phyloP scores from a whole-genome alignment of 306 rosid species.

The Cicer pinnatifidum region DNA sequence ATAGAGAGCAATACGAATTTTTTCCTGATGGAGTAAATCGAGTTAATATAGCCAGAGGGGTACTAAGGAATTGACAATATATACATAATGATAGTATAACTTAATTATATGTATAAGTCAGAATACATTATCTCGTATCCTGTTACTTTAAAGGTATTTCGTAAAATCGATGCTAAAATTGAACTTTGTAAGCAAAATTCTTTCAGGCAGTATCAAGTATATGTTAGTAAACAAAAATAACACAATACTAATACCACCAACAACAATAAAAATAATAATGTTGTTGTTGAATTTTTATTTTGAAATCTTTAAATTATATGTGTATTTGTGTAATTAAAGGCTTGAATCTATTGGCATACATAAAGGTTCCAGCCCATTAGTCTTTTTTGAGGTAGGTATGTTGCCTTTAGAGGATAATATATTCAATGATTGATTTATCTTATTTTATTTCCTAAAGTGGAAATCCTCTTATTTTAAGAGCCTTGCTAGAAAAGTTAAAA shows the following conservation, averaged over 20 bases:
- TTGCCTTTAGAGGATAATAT: background rate
- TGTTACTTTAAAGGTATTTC: background rate
- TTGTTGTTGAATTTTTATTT: background rate
- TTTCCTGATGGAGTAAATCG: conserved; percentile 66
- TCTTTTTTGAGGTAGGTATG: background rate
- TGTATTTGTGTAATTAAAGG: background rate
- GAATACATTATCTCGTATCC: background rate
- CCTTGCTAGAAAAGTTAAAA: background rate
- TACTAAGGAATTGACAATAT: conserved; percentile 13
- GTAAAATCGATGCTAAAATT: conserved; percentile 13
- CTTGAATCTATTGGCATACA: background rate
- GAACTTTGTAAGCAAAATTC: background rate
- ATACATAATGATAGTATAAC: background rate
- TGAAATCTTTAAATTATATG: background rate
- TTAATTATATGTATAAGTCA: background rate
- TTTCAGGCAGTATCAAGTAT: conserved; percentile 10
- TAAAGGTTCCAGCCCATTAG: background rate
- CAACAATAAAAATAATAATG: background rate
- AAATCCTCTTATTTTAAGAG: background rate
- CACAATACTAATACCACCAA: background rate
- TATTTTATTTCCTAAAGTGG: background rate
- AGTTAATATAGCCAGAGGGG: too few species aligned
- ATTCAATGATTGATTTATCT: background rate
- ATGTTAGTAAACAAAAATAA: background rate
- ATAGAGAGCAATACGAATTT: conserved; percentile 79